Conservation (phyloP, 139 green algal genomes). For the Axilococcus clingmanii region DNA sequence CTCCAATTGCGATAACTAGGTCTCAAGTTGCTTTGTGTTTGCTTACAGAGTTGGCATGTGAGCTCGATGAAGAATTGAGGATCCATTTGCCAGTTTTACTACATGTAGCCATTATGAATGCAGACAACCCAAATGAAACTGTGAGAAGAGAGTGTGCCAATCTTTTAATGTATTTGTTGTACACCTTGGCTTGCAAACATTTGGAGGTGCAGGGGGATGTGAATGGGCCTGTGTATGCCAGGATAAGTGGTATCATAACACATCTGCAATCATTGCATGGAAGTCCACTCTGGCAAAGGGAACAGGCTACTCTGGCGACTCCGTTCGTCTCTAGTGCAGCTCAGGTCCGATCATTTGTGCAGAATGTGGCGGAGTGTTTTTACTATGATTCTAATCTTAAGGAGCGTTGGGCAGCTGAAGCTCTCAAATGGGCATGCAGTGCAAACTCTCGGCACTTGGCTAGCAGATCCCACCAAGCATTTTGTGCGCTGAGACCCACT, state of each 20-base stretch:
- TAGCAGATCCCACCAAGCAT: constrained; percentile 67
- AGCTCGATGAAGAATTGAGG: constrained; percentile 80
- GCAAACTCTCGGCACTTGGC: constrained; percentile 47
- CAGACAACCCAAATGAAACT: neutral
- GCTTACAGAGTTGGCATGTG: constrained; percentile 76
- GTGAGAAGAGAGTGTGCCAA: constrained; percentile 28
- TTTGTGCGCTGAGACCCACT: constrained; percentile 58
- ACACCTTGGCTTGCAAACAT: constrained; percentile 43
- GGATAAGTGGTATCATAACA: constrained; percentile 50
- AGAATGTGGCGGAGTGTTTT: constrained; percentile 22
- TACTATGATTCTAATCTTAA: constrained; percentile 45
- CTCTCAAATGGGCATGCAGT: constrained; percentile 67
- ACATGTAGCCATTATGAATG: constrained; percentile 42
- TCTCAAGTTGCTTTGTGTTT: constrained; percentile 84
- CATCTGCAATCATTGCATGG: constrained; percentile 69
- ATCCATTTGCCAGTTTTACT: constrained; percentile 72
- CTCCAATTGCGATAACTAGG: constrained; percentile 35
- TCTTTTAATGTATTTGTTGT: constrained; percentile 73
- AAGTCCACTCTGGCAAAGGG: constrained; percentile 58
- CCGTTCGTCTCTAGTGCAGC: constrained; percentile 23
- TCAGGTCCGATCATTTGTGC: constrained; percentile 36
- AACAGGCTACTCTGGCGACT: constrained; percentile 40
- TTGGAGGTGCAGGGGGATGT: constrained; percentile 6
- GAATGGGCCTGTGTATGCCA: constrained; percentile 14
- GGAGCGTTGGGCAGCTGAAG: constrained; percentile 64